Evolutionary conservation across 352 stramenopile genomes (phyloP).

Genomic region (Pythium graminicola): DNA sequence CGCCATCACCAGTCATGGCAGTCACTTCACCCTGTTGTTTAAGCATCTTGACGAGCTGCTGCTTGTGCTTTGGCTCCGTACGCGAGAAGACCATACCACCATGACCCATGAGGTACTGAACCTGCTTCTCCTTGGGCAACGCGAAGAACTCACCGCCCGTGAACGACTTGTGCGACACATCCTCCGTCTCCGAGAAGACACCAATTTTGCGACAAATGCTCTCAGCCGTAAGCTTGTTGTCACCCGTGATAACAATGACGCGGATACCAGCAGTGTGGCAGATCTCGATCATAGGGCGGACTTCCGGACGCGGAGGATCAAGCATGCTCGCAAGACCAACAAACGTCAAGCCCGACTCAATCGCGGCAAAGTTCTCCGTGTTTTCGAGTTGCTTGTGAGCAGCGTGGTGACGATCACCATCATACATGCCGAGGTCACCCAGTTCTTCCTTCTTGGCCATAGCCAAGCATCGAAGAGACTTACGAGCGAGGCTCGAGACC

Average conservation of each 20-base stretch:
- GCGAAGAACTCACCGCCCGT: conserved; percentile 96
- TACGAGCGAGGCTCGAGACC: conserved; percentile 87
- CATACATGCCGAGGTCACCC: conserved; percentile 66
- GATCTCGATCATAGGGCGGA: conserved; percentile 92
- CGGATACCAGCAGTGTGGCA: conserved; percentile 95
- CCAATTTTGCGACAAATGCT: conserved; percentile 97
- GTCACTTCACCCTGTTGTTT: conserved; percentile 91
- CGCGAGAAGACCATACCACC: conserved; percentile 95
- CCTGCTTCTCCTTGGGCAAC: conserved; percentile 88
- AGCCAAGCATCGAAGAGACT: conserved; percentile 94
- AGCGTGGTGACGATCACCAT: conserved; percentile 79
- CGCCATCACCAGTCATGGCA: conserved; percentile 98
- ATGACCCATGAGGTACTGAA: conserved; percentile 80
- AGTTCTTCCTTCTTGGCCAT: conserved; percentile 95
- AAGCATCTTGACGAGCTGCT: conserved; percentile 94
- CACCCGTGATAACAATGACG: conserved; percentile 99
- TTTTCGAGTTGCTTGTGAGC: conserved; percentile 76
- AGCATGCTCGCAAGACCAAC: conserved; percentile 97
- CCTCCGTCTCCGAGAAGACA: conserved; percentile 87
- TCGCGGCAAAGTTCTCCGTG: conserved; percentile 87
- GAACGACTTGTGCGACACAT: conserved; percentile 89
- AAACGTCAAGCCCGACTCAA: conserved; percentile 96
- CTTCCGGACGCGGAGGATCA: conserved; percentile 96
- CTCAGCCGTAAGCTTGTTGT: conserved; percentile 97
- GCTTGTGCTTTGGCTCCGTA: conserved; percentile 98